Evolutionary conservation across 352 stramenopile genomes (phyloP), one percentile per base, ranked within the genome.

Genomic region (Globisporangium orthogonon): DNA sequence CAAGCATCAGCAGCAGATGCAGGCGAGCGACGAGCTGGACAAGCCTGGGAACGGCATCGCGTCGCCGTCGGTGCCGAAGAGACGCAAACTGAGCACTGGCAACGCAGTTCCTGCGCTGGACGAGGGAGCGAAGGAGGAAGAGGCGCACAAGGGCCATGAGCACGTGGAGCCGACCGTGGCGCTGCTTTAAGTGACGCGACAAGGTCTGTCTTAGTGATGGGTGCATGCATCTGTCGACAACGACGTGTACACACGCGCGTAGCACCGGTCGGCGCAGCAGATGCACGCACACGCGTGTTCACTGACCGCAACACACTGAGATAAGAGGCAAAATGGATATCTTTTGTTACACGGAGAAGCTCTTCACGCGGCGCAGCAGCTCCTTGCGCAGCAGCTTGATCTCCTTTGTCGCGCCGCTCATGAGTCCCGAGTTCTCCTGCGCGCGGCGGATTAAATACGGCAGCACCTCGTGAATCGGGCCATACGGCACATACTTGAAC

Each of bases 401-500:
- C 61, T 94, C 83, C 69, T 91, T 80, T 31, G 69, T 72, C 11
- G 83, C 79, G 18, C 82, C 91, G 53, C 78, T 91, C 73, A 98
- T 89, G 48, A 97, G 65, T 4, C 80, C 89, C 66, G 79, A 91
- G 77, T 99, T 99, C 66, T 99, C 97, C 64, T 98, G 87, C 4
- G 96, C 96, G 51, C 97, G 88, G 29, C 97, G 91, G 52, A 99
- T 86, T 4, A 99, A 75, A 71, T 99, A 99, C 28, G 97, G 97
- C 62, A 99, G 83, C 33, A 98, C 95, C 66, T 99, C 89, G 39
- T 94, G 66, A 10, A 99, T 96, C 40, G 95, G 74, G 11, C 97
- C 97, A 71, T 99, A 99, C 30, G 97, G 97, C 39, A 99, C 76
- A 67, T 99, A 99, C 78, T 99, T 98, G 80, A 97, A 98, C 41